Percentiles rank a stretch among this genome's conserved stretches.
These are phyloP conservation scores for Histomonas meleagridis DNA, from an alignment of 208 protist genomes.

Conservation along the genomic window DNA sequence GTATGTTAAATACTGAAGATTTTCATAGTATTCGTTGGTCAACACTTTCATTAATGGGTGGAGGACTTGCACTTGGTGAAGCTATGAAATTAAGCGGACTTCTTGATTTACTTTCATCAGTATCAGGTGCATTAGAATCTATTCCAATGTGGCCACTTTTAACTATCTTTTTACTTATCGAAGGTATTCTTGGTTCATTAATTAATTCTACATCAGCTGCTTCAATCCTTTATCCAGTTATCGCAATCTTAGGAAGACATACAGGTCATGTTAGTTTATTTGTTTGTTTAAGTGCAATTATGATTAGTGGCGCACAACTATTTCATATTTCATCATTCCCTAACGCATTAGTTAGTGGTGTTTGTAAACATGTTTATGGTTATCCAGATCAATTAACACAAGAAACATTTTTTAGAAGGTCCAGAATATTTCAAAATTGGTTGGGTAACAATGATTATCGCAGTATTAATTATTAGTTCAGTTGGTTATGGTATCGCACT, in stretches of 20 bases:
- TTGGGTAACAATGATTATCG: neutral
- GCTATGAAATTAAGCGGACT: neutral
- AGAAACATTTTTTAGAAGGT: neutral
- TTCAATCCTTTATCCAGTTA: conserved; percentile 5
- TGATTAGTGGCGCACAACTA: neutral
- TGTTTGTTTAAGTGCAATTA: neutral
- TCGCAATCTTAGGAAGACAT: neutral
- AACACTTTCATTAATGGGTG: conserved; percentile 2
- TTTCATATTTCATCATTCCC: conserved; percentile 34
- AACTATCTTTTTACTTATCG: neutral
- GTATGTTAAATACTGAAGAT: neutral
- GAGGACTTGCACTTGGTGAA: neutral
- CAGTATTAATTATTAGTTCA: neutral
- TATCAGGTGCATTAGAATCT: neutral
- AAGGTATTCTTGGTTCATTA: neutral
- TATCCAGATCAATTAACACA: neutral
- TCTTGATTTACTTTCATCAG: neutral
- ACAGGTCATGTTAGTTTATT: neutral
- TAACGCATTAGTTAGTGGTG: neutral
- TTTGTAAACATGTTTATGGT: neutral
- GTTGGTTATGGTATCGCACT: neutral
- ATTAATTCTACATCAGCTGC: conserved; percentile 5
- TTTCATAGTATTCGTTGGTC: conserved; percentile 6
- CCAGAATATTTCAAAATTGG: neutral
- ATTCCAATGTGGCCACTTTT: neutral